Percentiles rank a stretch among this genome's conserved stretches.
Evolutionary conservation across 2,329 filamentous ascomycete species (phyloP).

Genomic region (Cordyceps tenuipes): DNA sequence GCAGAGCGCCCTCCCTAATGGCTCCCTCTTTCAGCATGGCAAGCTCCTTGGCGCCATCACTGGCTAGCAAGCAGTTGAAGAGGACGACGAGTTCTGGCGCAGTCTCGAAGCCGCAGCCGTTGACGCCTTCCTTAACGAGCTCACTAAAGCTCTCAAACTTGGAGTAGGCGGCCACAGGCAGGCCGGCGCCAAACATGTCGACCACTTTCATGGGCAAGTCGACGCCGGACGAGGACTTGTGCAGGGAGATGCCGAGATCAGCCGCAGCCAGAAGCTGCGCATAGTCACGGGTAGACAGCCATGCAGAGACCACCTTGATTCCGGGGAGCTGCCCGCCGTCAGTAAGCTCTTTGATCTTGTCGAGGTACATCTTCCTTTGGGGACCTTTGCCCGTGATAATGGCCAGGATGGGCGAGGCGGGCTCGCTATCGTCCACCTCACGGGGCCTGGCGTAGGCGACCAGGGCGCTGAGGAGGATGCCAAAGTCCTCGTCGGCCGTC

Average conservation of each 20-base stretch:
- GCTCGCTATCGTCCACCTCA: constrained; percentile 30
- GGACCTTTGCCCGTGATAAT: constrained; percentile 95
- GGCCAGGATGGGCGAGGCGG: constrained; percentile 61
- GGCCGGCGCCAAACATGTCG: constrained; percentile 93
- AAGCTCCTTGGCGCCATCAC: constrained; percentile 45
- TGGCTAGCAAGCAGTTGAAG: constrained; percentile 55
- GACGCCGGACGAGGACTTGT: constrained; percentile 88
- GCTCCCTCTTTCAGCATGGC: constrained; percentile 59
- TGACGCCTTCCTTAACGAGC: constrained; percentile 78
- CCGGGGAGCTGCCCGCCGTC: constrained; percentile 55
- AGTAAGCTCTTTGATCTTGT: constrained; percentile 54
- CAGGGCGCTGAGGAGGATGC: constrained; percentile 74
- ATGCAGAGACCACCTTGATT: constrained; percentile 70
- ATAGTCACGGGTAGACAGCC: constrained; percentile 78
- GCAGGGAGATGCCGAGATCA: constrained; percentile 82
- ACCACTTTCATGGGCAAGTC: constrained; percentile 99
- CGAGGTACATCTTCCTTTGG: constrained; percentile 66
- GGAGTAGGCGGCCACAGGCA: constrained; percentile 83
- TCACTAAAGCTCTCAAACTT: constrained; percentile 84
- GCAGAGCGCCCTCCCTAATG: constrained; percentile 59
- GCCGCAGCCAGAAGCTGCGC: constrained; percentile 74
- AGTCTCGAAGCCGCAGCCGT: constrained; percentile 77
- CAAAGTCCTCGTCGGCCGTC: constrained; percentile 96
- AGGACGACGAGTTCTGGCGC: constrained; percentile 55
- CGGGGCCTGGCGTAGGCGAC: constrained; percentile 56